Percentiles rank a stretch among this genome's conserved stretches.
Evolutionary conservation across 139 green algal species (phyloP).

Genomic region (Coccomyxa sp.): DNA sequence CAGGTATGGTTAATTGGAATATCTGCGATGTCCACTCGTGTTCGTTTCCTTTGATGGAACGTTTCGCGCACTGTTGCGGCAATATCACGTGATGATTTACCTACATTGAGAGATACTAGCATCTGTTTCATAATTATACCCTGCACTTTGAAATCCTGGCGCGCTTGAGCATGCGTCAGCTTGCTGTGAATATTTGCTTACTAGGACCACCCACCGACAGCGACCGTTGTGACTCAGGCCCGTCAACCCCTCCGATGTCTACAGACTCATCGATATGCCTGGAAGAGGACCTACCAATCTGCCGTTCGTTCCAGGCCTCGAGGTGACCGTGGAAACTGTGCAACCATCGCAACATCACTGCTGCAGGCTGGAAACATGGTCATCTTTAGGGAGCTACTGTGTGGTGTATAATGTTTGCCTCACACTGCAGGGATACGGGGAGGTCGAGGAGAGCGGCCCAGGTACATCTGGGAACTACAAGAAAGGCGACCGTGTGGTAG

Average conservation of each 20-base stretch:
- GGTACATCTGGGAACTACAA: conserved; percentile 18
- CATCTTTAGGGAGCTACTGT: not conserved
- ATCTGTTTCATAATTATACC: no score
- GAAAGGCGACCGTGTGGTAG: conserved; percentile 38
- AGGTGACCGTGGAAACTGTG: conserved; percentile 1
- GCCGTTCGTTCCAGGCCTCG: not conserved
- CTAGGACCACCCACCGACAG: no score
- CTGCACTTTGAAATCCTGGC: no score
- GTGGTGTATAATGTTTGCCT: not conserved
- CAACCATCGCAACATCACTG: not conserved
- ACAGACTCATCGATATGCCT: not conserved
- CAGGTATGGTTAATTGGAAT: no score
- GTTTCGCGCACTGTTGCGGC: no score
- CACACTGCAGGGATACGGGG: conserved; percentile 12
- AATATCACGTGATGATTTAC: no score
- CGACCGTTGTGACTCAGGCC: not conserved
- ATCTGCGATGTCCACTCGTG: no score
- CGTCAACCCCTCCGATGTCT: conserved; percentile 3
- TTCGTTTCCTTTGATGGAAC: no score
- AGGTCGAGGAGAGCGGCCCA: conserved; percentile 22
- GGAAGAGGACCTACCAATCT: not conserved
- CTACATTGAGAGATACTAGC: no score
- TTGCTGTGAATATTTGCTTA: no score
- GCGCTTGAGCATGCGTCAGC: no score
- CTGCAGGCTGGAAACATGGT: not conserved